Base-by-base conservation (phyloP, 225 moss, liverwort and hornwort genomes). In the Pleurozium schreberi region DNA sequence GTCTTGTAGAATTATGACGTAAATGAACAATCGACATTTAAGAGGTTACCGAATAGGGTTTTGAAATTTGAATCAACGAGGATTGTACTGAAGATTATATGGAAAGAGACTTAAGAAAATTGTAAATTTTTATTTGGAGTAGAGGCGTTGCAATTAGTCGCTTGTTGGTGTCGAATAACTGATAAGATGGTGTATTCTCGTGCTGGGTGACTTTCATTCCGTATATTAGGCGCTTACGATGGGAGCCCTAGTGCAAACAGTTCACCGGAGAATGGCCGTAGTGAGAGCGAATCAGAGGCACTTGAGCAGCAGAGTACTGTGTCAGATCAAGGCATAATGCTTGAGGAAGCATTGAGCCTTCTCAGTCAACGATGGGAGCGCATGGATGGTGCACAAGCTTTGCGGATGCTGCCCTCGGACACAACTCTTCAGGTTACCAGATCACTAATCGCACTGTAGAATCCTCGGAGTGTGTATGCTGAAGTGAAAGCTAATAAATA, bases 321-420 rank as follows among this genome's bases (percentile, higher is more conserved):
- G 74, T 86, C 92, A 74, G 93, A 91, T 80, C 90, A 95, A 90
- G 96, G 92, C 50, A 87, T 92, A 77, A 96, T 95, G 95, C 93
- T 99, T 22, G 96, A 99, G 92, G 96, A 97, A 93, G 99, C 99
- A 59, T 90, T 99, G 80, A 75, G 91, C 66, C 92, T 99, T 63
- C 93, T 99, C 67, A 91, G 95, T 89, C 88, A 90, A 84, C 90
- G 97, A 84, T 99, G 99, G 99, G 97, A 96, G 77, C 96, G 96
- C 58, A 92, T 99, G 88, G 96, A 99, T 91, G 96, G 97, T 87
- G 93, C 97, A 13, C 95, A 95, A 92, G 96, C 96, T 80, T 94
- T 97, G 85, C 95, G 96, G 55, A 95, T 99, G 96, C 92, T 99
- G 88, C 97, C 99, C 81, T 95, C 96, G 52, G 95, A 97, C 64